Conservation (phyloP, 106 monocot genomes). For the Platanthera zijinensis region DNA sequence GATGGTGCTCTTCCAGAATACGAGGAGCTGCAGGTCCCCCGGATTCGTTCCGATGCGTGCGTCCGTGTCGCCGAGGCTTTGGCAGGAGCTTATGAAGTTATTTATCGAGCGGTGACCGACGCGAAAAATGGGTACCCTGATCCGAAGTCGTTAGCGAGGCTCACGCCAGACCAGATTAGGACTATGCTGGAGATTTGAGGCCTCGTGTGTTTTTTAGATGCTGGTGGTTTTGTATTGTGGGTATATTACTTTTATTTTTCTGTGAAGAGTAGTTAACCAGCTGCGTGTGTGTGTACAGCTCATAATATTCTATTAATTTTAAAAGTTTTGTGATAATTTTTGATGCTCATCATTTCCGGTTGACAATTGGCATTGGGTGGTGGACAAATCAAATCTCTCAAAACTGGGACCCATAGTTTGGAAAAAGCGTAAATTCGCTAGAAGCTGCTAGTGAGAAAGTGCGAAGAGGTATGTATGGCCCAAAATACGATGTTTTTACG, state of each 20-base stretch:
- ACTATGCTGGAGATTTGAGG: conserved; percentile 77
- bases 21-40: conserved; percentile 81
- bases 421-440: no score
- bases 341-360: neutral
- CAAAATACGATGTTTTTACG: no score
- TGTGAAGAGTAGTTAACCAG: neutral
- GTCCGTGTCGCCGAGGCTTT: conserved; percentile 53
- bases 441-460: no score
- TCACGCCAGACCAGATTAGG: conserved; percentile 72
- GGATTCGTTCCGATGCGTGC: conserved; percentile 55
- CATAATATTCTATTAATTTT: neutral
- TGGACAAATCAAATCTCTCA: no score
- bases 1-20: conserved; percentile 82
- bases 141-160: conserved; percentile 60
- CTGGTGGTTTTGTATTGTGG: neutral
- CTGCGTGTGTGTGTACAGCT: neutral
- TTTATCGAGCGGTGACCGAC: conserved; percentile 58
- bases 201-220: neutral
- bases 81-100: conserved; percentile 46
- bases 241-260: neutral
- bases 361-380: no score
- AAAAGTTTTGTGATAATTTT: neutral
- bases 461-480: no score
- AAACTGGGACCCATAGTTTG: no score
- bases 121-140: conserved; percentile 70